Conservation (phyloP, 352 stramenopile species). For the Globisporangium iwayamae region DNA sequence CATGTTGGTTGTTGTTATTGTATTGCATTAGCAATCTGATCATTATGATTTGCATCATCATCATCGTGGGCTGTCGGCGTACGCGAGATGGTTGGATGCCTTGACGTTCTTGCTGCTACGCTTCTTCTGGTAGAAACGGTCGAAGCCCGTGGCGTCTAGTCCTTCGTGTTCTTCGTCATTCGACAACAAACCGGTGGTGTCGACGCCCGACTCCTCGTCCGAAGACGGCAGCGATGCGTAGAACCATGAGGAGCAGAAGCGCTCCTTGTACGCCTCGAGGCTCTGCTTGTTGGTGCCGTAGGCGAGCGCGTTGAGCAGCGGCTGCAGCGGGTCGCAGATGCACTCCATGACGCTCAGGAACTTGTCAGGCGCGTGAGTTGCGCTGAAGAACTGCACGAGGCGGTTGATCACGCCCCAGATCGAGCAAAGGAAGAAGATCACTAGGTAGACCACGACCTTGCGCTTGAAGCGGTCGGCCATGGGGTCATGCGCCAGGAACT, state of each 20-base stretch:
- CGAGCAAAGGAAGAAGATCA: conserved; percentile 71
- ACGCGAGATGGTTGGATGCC: conserved; percentile 5
- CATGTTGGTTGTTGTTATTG: not conserved
- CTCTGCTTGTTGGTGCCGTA: conserved; percentile 75
- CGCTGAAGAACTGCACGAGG: conserved; percentile 52
- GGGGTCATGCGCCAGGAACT: conserved; percentile 58
- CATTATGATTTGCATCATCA: not conserved
- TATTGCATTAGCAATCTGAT: too few relatives aligned
- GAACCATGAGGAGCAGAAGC: conserved; percentile 62
- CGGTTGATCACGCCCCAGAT: conserved; percentile 70
- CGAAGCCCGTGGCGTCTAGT: conserved; percentile 6
- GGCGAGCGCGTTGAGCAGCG: conserved; percentile 58
- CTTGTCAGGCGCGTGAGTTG: conserved; percentile 42
- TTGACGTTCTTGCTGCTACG: conserved; percentile 4
- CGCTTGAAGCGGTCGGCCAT: conserved; percentile 54
- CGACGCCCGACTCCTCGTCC: conserved; percentile 59
- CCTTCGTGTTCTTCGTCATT: conserved; percentile 16
- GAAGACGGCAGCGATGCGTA: conserved; percentile 58
- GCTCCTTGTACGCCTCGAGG: conserved; percentile 67
- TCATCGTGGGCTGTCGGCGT: conserved; percentile 12
- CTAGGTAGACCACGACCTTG: conserved; percentile 62
- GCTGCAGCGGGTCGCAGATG: conserved; percentile 69
- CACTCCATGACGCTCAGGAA: conserved; percentile 64
- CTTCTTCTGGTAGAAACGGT: conserved; percentile 8
- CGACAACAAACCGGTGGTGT: conserved; percentile 38